A percentile compares a stretch with the other conserved stretches of the same genome.
These are phyloP conservation scores for Tirmania nivea DNA, from an alignment of 495 filamentous ascomycete species.

Conservation along the genomic window DNA sequence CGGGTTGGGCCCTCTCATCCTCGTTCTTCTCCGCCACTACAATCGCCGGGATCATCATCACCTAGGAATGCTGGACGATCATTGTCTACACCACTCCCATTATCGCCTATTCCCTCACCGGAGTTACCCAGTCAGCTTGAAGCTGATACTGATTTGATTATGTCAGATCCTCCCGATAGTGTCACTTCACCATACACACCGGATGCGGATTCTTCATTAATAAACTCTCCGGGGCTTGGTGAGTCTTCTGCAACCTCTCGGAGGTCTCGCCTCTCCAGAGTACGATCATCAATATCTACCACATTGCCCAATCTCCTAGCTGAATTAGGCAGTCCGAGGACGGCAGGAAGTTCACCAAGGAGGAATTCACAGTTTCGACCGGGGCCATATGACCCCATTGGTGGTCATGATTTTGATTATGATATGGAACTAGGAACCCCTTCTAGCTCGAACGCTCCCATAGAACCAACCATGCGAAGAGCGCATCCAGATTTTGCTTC, in stretches of 20 bases:
- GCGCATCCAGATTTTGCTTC: neutral
- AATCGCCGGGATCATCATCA: no score
- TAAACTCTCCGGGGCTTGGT: conserved; percentile 12
- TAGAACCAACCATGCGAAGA: neutral
- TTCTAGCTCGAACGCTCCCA: neutral
- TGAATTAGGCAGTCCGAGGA: conserved; percentile 7
- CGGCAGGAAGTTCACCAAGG: conserved; percentile 6
- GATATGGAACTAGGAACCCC: conserved; percentile 15
- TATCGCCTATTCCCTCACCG: no score
- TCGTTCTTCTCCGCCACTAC: no score
- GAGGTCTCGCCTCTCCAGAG: conserved; percentile 20
- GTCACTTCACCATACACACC: conserved; percentile 29
- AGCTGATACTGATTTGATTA: conserved; percentile 6
- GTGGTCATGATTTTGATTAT: conserved; percentile 6
- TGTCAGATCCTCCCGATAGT: conserved; percentile 7
- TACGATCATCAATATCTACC: conserved; percentile 20
- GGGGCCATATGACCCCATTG: conserved; percentile 2
- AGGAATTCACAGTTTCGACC: conserved; percentile 9
- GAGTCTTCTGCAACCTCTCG: conserved; percentile 6
- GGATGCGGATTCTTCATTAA: conserved; percentile 23
- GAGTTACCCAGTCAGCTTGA: neutral
- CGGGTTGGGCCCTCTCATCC: no score
- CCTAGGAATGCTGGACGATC: no score
- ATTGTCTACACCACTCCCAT: no score
- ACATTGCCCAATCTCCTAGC: conserved; percentile 20